Conservation (phyloP, 106 monocot species). For the Iris macrosiphon region DNA sequence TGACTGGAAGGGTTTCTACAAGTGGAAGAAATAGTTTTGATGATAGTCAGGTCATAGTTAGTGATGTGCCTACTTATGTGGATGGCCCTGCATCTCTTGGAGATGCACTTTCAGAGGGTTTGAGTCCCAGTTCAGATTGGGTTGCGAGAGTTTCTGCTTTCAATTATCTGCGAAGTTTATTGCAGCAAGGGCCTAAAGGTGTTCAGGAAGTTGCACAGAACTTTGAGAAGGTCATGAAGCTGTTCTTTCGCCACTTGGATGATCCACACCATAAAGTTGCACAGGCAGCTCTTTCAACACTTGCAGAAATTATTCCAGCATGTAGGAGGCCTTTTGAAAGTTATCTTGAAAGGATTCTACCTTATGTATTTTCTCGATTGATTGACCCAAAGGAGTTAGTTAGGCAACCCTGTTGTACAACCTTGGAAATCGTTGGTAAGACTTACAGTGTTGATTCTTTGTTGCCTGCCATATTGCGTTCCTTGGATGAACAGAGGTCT, state of each 20-base stretch:
- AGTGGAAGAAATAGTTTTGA: conserved; percentile 82
- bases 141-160: conserved; percentile 90
- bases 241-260: conserved; percentile 96
- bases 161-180: conserved; percentile 71
- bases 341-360: conserved; percentile 84
- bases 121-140: conserved; percentile 94
- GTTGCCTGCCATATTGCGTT: conserved; percentile 85
- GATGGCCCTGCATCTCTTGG: conserved; percentile 76
- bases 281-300: conserved; percentile 92
- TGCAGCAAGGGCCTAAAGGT: conserved; percentile 85
- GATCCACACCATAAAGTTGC: conserved; percentile 99
- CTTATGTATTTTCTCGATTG: conserved; percentile 94
- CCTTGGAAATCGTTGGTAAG: conserved; percentile 73
- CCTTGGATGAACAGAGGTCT: conserved; percentile 96
- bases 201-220: conserved; percentile 86
- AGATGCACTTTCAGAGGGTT: conserved; percentile 87
- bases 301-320: conserved; percentile 93
- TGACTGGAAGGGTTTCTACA: conserved; percentile 54
- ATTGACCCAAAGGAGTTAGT: conserved; percentile 98
- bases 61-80: conserved; percentile 62
- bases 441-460: conserved; percentile 82
- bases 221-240: conserved; percentile 99
- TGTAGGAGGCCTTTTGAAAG: conserved; percentile 97
- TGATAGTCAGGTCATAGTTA: conserved; percentile 55
- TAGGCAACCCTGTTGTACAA: conserved; percentile 64